phyloP scores from a whole-genome alignment of 2,329 filamentous ascomycete species.

The Colletotrichum sojae region DNA sequence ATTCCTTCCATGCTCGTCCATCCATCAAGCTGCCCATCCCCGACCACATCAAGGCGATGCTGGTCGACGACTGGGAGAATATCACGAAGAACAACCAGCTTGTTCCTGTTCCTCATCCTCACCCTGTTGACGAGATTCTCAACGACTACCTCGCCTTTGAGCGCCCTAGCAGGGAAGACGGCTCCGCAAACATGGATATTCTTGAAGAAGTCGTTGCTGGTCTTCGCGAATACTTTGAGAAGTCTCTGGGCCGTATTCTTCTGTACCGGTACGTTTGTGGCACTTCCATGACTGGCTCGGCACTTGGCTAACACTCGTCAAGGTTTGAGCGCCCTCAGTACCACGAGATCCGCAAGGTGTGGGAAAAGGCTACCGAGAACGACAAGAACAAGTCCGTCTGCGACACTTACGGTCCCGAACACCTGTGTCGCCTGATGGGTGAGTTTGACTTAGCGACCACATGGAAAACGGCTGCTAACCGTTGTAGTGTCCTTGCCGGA shows the following conservation, averaged over 20 bases:
- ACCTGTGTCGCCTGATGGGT: constrained; percentile 92
- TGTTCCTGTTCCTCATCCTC: constrained; percentile 83
- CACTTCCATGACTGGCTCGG: neutral
- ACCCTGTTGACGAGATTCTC: constrained; percentile 83
- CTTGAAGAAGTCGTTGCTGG: constrained; percentile 91
- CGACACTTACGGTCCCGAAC: constrained; percentile 94
- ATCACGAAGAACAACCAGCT: constrained; percentile 95
- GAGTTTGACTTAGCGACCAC: constrained; percentile 50
- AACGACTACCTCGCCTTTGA: constrained; percentile 84
- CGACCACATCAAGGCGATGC: constrained; percentile 89
- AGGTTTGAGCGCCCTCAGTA: constrained; percentile 95
- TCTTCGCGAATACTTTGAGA: constrained; percentile 94
- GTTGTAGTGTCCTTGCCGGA: constrained; percentile 87
- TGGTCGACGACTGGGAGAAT: constrained; percentile 99
- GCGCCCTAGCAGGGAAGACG: constrained; percentile 73
- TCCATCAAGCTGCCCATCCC: constrained; percentile 90
- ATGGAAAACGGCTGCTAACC: constrained; percentile 25
- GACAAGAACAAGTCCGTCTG: constrained; percentile 79
- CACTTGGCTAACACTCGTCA: constrained; percentile 5
- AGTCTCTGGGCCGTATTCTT: constrained; percentile 86
- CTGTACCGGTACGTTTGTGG: constrained; percentile 75
- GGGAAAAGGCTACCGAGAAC: constrained; percentile 73
- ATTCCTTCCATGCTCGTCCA: constrained; percentile 85
- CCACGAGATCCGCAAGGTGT: constrained; percentile 80
- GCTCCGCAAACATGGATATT: constrained; percentile 83